Evolutionary conservation across 73 alveolate species (phyloP).

Genomic region (Tetrahymena thermophila): DNA sequence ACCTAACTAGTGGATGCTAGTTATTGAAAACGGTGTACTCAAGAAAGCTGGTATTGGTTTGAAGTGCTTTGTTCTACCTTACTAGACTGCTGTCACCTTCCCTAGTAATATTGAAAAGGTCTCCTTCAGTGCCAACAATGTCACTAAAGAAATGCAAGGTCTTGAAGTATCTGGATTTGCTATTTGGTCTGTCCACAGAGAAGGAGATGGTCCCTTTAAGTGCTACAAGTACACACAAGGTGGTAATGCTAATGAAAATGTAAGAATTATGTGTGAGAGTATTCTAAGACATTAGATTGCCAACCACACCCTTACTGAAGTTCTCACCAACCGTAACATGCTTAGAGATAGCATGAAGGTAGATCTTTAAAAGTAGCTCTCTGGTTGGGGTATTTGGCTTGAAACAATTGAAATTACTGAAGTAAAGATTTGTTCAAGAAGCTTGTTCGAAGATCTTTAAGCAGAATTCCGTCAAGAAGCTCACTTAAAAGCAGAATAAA

Average conservation of each 20-base stretch:
- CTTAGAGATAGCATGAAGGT: not conserved
- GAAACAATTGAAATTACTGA: conserved; percentile 24
- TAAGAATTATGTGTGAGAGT: not conserved
- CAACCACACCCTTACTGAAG: not conserved
- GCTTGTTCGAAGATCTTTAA: conserved; percentile 18
- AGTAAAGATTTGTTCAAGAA: conserved; percentile 8
- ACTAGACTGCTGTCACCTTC: conserved; percentile 33
- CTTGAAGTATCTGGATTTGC: conserved; percentile 26
- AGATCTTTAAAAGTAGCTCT: not conserved
- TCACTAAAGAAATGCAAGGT: conserved; percentile 34
- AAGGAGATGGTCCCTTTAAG: conserved; percentile 46
- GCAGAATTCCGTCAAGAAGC: conserved; percentile 12
- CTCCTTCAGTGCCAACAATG: conserved; percentile 16
- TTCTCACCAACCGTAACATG: not conserved
- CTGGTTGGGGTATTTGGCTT: conserved; percentile 48
- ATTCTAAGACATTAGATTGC: not conserved
- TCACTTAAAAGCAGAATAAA: not conserved
- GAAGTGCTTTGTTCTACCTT: conserved; percentile 25
- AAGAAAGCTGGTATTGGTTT: not conserved
- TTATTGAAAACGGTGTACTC: not conserved
- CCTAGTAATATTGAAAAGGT: conserved; percentile 37
- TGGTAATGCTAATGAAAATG: not conserved
- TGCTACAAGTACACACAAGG: conserved; percentile 29
- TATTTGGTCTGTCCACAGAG: conserved; percentile 36
- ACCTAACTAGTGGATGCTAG: not conserved